Evolutionary conservation across 2,329 filamentous ascomycete genomes (phyloP), one percentile per base, ranked within the genome.

Genomic region (Cercospora sesami): DNA sequence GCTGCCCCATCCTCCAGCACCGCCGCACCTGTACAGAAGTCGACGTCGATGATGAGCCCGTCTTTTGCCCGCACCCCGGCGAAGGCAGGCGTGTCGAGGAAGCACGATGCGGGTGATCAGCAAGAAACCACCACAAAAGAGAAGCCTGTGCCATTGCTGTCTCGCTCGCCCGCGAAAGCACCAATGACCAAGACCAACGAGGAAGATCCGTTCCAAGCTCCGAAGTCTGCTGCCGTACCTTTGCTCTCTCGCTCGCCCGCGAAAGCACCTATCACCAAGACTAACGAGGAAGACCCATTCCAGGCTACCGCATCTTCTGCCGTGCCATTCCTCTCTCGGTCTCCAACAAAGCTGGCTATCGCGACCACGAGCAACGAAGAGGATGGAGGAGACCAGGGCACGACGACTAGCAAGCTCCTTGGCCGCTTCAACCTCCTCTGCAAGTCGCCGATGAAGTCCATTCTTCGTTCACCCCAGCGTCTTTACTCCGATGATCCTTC

Each of bases 391-490:
- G 80, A 72, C n/a, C 76, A 77, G 60, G 68, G 68, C 21, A 69
- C 66, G 2, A 70, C 72, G 14, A 77, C 71, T 16, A 77, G 76
- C 64, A 79, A 80, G 57, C 74, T 81, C 28, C 76, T 82, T 36
- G 76, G 78, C 23, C 82, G 79, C 68, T 78, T 81, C 68, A 81
- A 82, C 65, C 74, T 87, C 6, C 83, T 87, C 30, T 84, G 81
- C n/a, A 74, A 84, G 30, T 80, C 81, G n/a, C 81, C 82, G 12
- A 81, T 89, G 68, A 88, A 86, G 72, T 89, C 87, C 1, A 90
- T 90, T 69, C 83, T 90, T n/a, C 86, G 87, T 81, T 79, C 84
- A 75, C 79, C 88, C 76, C 75, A 86, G 79, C 76, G 88, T 73
- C 80, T 88, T 48, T 89, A 87, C 77, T 88, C 86, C 1, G 80